Base-by-base conservation (phyloP, 495 filamentous ascomycete species). In the Massariosphaeria phaeospora region DNA sequence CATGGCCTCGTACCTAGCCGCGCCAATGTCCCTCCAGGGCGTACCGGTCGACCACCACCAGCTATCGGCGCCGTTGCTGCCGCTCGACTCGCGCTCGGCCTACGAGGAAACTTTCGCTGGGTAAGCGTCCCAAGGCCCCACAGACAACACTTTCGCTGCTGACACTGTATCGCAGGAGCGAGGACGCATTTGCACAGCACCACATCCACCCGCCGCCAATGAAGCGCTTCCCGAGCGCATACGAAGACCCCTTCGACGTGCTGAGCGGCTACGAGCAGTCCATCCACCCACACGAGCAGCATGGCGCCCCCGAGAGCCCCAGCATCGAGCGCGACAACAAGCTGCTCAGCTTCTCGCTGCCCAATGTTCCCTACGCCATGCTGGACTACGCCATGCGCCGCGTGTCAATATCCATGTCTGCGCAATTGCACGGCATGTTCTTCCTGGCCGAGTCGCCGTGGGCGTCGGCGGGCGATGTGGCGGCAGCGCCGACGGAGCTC, bases 361-460 rank as follows among this genome's bases (percentile, higher is more conserved):
- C 83, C 0, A 75, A 76, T 13, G 81, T 84, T 56, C 81, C 82
- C 58, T 88, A 84, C 38, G 80, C 79, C 1, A 71, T 88, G 9
- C 73, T 89, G 29, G 84, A 89, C 61, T 85, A 80, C 73, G 76
- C 79, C 56, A 75, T 80, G 67, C 76, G 80, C 46, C 69, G 79
- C 64, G 72, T 76, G 6, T 75, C 73, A 5, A 66, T 89, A 20
- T 77, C 78, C 27, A 81, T 95, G 66, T 80, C 84, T 8, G 89
- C 88, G 36, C 90, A 94, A 69, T 72, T 96, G 26, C 88, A 93
- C 65, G 90, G 90, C 72, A 95, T 94, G 88, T 96, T 96, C 73
- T 95, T 93, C 64, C 79, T 96, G 5, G 89, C 90, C 43, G 90
- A 96, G 72, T 72, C 90, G 56, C 84, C 88, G 12, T 80, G 78